phyloP scores from a whole-genome alignment of 2,329 filamentous ascomycete species.

The Fusarium liriodendri region DNA sequence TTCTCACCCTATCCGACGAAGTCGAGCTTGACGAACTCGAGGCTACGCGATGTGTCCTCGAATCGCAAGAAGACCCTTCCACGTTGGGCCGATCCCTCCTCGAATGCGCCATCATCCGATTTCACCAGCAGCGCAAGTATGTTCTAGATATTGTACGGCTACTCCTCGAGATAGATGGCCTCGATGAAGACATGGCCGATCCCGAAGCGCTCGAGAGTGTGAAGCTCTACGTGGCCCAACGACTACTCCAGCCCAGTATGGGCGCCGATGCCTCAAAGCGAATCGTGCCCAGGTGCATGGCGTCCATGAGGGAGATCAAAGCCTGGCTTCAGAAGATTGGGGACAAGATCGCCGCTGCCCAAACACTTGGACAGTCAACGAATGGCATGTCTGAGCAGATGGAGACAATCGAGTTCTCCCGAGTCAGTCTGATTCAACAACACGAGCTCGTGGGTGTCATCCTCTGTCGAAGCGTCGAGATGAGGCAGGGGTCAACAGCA shows the following conservation, averaged over 20 bases:
- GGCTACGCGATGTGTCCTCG: slow-evolving; percentile 80
- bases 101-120: slow-evolving; percentile 85
- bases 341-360: slow-evolving; percentile 80
- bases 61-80: slow-evolving; percentile 75
- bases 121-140: slow-evolving; percentile 87
- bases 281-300: slow-evolving; percentile 80
- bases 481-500: slow-evolving; percentile 73
- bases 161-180: slow-evolving; percentile 73
- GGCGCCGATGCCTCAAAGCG: slow-evolving; percentile 59
- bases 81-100: slow-evolving; percentile 78
- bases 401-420: slow-evolving; percentile 84
- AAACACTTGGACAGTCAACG: slow-evolving; percentile 76
- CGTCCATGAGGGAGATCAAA: slow-evolving; percentile 81
- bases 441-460: slow-evolving; percentile 91
- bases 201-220: slow-evolving; percentile 47
- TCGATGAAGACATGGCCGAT: slow-evolving; percentile 65
- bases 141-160: slow-evolving; percentile 86
- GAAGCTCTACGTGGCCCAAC: slow-evolving; percentile 50
- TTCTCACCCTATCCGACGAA: slow-evolving; percentile 85
- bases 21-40: slow-evolving; percentile 91
- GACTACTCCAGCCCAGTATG: slow-evolving; percentile 48
- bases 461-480: slow-evolving; percentile 81
- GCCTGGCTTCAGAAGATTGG: slow-evolving; percentile 79
- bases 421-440: slow-evolving; percentile 83
- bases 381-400: slow-evolving; percentile 68